Base-by-base conservation (phyloP, 768 basidiomycete species). In the Naganishia friedmannii region DNA sequence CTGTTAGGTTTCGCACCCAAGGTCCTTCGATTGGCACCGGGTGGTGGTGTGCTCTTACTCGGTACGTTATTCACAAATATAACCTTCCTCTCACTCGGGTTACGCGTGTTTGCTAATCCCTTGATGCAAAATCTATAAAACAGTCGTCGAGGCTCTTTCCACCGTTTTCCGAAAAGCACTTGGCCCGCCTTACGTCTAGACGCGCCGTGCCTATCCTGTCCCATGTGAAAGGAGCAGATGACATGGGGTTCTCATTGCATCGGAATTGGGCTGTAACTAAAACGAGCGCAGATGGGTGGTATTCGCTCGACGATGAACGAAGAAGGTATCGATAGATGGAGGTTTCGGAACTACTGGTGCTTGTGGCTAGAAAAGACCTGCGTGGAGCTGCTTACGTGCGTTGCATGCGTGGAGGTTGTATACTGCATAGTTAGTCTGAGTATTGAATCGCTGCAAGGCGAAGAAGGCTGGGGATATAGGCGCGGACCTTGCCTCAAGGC, bases 1-100 rank as follows among this genome's bases (percentile, higher is more conserved):
- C 23, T 23, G 13, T 23, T 71, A 63, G 60, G 95, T 39, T 99
- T 97, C 81, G 84, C 90, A 19, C 95, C 95, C 32, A 99, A 99
- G 81, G 93, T 96, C 3, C 85, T 98, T 53, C 87, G 95, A 73
- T 86, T 99, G 29, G 95, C 94, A 15, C 95, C 95, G 0, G 95
- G 95, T 53, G 95, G 95, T 63, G 95, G 95, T 79, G 89, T 99
- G 15, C 82, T 99, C 34, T 83, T 99, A 32, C 86, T 99, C 39
- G 94, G 78, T 79, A 51, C 74, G 78, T 76, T 9, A 6, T 67
- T 5, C 45, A 37, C 23, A 17, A n/a, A n/a, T n/a, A n/a, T n/a
- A n/a, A n/a, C n/a, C n/a, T n/a, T n/a, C n/a, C n/a, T n/a, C n/a
- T n/a, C n/a, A n/a, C n/a, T n/a, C n/a, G n/a, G n/a, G n/a, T n/a